These are phyloP conservation scores for Fagopyrum homotropicum DNA, from an alignment of 148 eudicot genomes.

Conservation along the genomic window DNA sequence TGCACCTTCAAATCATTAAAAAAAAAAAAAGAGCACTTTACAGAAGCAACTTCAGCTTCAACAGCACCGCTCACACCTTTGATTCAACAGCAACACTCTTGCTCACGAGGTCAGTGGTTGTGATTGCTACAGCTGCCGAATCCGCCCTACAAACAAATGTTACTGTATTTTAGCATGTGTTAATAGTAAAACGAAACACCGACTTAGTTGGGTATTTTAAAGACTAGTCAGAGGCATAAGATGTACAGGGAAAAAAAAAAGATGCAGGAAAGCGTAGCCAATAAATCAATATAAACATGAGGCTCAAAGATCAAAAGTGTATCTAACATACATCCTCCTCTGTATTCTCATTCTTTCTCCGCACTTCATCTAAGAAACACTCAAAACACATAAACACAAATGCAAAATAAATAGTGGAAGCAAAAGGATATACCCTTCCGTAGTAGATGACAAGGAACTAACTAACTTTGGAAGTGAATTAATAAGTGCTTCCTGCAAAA, in stretches of 20 bases:
- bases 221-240: not conserved
- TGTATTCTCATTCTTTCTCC: not conserved
- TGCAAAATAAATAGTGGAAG: conserved; percentile 6
- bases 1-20: not conserved
- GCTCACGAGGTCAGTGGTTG: conserved; percentile 96
- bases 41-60: not conserved
- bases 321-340: not conserved
- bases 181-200: not conserved
- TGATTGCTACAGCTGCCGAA: conserved; percentile 96
- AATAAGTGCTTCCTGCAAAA: conserved; percentile 81
- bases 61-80: conserved; percentile 36
- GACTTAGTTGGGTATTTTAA: not conserved
- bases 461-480: conserved; percentile 71
- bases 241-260: not conserved
- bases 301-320: not conserved
- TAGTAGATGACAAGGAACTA: conserved; percentile 48
- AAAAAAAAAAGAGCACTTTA: not conserved
- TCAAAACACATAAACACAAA: too few species aligned
- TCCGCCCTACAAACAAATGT: conserved; percentile 63
- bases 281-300: not conserved
- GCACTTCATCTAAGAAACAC: not conserved
- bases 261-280: not conserved
- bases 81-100: conserved; percentile 91
- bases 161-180: conserved; percentile 5
- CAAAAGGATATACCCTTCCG: conserved; percentile 55